A percentile compares a stretch with the other conserved stretches of the same genome.
Evolutionary conservation across 768 basidiomycete species (phyloP).

Genomic region (Antrodiella citrinella): DNA sequence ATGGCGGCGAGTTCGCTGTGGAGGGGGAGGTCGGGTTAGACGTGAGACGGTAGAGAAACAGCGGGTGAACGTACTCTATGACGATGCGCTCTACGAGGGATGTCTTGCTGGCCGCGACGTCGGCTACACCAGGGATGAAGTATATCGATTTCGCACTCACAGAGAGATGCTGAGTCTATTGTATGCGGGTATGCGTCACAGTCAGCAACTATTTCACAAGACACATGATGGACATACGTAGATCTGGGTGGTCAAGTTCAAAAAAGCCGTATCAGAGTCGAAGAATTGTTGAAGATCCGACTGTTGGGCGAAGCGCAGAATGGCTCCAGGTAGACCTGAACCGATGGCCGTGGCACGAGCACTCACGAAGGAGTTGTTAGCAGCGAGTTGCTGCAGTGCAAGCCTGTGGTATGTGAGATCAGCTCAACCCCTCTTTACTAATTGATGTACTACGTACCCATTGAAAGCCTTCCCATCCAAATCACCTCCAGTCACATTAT

Average conservation of each 20-base stretch:
- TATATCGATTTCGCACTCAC: slow-evolving; percentile 51
- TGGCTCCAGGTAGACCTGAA: slow-evolving; percentile 51
- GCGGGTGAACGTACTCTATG: slow-evolving; percentile 41
- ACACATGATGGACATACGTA: slow-evolving; percentile 54
- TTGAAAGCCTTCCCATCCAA: slow-evolving; percentile 47
- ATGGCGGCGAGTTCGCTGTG: slow-evolving; percentile 47
- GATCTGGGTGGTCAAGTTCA: slow-evolving; percentile 39
- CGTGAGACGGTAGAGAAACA: not conserved
- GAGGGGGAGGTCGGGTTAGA: not conserved
- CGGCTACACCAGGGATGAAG: slow-evolving; percentile 29
- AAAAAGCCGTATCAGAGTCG: slow-evolving; percentile 39
- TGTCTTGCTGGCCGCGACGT: slow-evolving; percentile 27
- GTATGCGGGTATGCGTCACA: not conserved
- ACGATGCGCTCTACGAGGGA: slow-evolving; percentile 41
- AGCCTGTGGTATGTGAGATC: too few relatives aligned
- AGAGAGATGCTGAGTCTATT: slow-evolving; percentile 51
- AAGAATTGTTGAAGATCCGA: slow-evolving; percentile 39
- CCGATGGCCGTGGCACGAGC: slow-evolving; percentile 42
- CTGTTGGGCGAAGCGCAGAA: slow-evolving; percentile 45
- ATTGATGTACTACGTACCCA: slow-evolving; percentile 32
- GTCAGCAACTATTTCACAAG: not conserved
- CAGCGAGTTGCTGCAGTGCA: slow-evolving; percentile 14
- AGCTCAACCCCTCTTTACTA: not conserved
- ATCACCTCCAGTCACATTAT: slow-evolving; percentile 44
- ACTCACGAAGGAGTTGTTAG: slow-evolving; percentile 36